Percentiles rank a stretch among this genome's conserved stretches.
phyloP scores from a whole-genome alignment of 2,329 filamentous ascomycete genomes.

The Huntiella omanensis region DNA sequence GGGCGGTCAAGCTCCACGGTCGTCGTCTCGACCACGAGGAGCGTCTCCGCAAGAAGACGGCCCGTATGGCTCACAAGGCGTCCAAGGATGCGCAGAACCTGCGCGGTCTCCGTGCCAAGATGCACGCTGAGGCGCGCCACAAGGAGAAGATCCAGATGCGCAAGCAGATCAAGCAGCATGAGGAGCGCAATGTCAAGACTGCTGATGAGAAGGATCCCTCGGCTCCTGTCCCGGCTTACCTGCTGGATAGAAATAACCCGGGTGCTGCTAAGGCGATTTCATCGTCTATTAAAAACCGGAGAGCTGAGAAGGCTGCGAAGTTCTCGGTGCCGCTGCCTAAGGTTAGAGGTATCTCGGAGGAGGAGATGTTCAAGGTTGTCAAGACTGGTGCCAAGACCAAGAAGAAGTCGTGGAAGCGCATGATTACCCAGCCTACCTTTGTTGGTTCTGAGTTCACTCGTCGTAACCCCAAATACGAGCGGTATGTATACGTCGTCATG shows the following conservation, averaged over 20 bases:
- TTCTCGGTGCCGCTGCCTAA: conserved; percentile 87
- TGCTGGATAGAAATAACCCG: conserved; percentile 62
- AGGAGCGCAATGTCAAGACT: conserved; percentile 90
- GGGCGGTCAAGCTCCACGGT: conserved; percentile 41
- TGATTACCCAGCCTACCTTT: conserved; percentile 45
- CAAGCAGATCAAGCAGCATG: conserved; percentile 84
- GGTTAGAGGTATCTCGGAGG: conserved; percentile 80
- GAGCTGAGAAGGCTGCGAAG: conserved; percentile 80
- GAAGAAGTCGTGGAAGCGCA: conserved; percentile 64
- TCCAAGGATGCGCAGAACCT: conserved; percentile 87
- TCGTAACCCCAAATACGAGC: conserved; percentile 62
- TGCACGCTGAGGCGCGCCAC: conserved; percentile 81
- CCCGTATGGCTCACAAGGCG: conserved; percentile 74
- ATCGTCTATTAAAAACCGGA: conserved; percentile 87
- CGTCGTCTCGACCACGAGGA: conserved; percentile 63
- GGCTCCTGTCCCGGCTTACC: conserved; percentile 75
- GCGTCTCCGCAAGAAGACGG: conserved; percentile 65
- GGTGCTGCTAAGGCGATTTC: conserved; percentile 49
- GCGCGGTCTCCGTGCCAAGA: conserved; percentile 76
- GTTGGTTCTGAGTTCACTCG: conserved; percentile 82
- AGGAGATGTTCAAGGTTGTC: conserved; percentile 95
- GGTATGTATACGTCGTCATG: conserved; percentile 12
- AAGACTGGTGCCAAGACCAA: conserved; percentile 89
- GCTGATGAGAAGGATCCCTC: conserved; percentile 59
- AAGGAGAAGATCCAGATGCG: conserved; percentile 98